Conservation (phyloP, 768 basidiomycete species). For the Lactarius akahatsu region DNA sequence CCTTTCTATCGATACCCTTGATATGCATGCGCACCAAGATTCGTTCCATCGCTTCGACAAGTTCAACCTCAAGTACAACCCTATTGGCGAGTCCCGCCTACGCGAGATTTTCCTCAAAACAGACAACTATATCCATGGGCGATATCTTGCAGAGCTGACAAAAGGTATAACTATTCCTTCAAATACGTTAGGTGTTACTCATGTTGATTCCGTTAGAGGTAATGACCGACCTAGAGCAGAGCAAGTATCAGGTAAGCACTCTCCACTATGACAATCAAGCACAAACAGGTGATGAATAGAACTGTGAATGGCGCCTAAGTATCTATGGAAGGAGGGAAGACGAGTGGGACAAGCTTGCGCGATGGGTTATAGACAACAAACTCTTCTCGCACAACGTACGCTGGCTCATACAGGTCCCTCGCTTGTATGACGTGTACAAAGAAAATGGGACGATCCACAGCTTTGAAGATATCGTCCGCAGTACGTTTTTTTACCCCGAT, state of each 20-base stretch:
- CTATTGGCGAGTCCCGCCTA: constrained; percentile 90
- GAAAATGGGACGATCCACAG: constrained; percentile 77
- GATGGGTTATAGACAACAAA: constrained; percentile 94
- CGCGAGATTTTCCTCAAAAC: constrained; percentile 98
- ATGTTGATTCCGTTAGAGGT: constrained; percentile 59
- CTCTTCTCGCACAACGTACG: constrained; percentile 95
- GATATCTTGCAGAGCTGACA: constrained; percentile 93
- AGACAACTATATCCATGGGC: constrained; percentile 89
- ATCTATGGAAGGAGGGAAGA: constrained; percentile 81
- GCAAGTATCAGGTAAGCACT: constrained; percentile 85
- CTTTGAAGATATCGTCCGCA: constrained; percentile 88
- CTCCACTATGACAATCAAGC: background rate
- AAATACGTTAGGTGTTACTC: background rate
- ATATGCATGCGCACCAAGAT: constrained; percentile 99
- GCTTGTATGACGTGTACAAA: constrained; percentile 95
- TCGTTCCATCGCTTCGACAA: constrained; percentile 99
- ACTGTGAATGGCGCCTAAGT: constrained; percentile 96
- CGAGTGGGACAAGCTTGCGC: constrained; percentile 98
- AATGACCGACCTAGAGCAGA: constrained; percentile 96
- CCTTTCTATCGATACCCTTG: constrained; percentile 95
- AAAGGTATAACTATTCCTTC: constrained; percentile 52
- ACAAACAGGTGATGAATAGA: constrained; percentile 43
- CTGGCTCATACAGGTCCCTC: constrained; percentile 95
- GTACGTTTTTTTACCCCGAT: constrained; percentile 43
- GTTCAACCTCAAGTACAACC: constrained; percentile 97